Evolutionary conservation across 2,329 filamentous ascomycete genomes (phyloP).

Genomic region (Hymenoscyphus repandus): DNA sequence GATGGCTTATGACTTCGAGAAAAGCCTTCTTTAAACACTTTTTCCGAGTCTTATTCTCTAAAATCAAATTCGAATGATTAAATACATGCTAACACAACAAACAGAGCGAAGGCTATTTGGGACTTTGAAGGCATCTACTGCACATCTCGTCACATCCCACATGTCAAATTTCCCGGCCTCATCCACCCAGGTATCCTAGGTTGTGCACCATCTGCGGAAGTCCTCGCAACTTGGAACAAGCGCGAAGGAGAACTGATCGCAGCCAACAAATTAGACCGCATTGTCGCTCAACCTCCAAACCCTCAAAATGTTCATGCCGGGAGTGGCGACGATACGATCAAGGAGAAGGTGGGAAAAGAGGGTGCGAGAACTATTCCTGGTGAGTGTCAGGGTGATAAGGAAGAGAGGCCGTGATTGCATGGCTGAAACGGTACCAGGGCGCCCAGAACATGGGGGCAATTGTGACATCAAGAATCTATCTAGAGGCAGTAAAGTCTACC

Average conservation of each 20-base stretch:
- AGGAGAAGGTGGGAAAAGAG: constrained; percentile 65
- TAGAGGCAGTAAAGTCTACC: constrained; percentile 74
- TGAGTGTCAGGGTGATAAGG: constrained; percentile 1
- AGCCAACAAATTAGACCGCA: constrained; percentile 58
- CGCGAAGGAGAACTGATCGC: constrained; percentile 77
- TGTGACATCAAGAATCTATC: constrained; percentile 88
- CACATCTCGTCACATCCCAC: constrained; percentile 78
- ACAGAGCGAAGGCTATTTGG: constrained; percentile 64
- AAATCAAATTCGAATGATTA: too few species aligned
- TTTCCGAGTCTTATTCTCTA: too few species aligned
- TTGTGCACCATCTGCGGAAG: constrained; percentile 68
- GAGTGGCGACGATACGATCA: constrained; percentile 49
- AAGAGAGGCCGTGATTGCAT: neutral
- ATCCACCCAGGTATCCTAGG: constrained; percentile 92
- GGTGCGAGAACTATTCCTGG: constrained; percentile 83
- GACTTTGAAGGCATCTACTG: constrained; percentile 76
- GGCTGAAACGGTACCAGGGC: constrained; percentile 14
- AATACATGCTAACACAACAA: neutral
- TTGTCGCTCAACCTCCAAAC: constrained; percentile 74
- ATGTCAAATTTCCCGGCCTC: constrained; percentile 80
- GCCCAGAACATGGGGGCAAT: constrained; percentile 60
- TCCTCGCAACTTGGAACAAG: constrained; percentile 77
- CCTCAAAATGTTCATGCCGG: constrained; percentile 70
- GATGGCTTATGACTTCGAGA: too few species aligned
- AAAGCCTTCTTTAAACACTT: too few species aligned